Evolutionary conservation across 1,284 basidiomycete species (phyloP).

Genomic region (Sanguinoderma infundibulare): DNA sequence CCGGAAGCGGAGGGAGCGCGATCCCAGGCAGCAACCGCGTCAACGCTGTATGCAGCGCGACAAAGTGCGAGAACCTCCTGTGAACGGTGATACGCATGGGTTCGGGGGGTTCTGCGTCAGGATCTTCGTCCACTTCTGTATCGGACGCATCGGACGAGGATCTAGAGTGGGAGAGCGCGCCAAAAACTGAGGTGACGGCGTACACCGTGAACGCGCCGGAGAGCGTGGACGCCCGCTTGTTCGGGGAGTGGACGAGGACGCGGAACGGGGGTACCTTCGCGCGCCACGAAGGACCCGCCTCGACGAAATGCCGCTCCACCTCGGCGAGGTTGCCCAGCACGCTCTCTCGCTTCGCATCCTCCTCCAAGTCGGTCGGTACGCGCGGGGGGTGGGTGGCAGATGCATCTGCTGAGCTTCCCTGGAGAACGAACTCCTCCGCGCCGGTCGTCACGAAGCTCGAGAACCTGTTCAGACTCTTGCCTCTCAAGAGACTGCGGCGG

Average conservation of each 20-base stretch:
- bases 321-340: conserved; percentile 45
- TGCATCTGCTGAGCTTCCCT: conserved; percentile 46
- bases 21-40: conserved; percentile 72
- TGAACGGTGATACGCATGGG: conserved; percentile 71
- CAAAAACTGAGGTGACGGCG: conserved; percentile 76
- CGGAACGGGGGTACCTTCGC: conserved; percentile 71
- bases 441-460: conserved; percentile 85
- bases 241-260: conserved; percentile 80
- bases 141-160: conserved; percentile 32
- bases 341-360: conserved; percentile 30
- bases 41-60: conserved; percentile 74
- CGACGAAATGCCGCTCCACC: conserved; percentile 73
- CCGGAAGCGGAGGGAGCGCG: conserved; percentile 79
- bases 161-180: conserved; percentile 31
- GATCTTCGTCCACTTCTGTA: conserved; percentile 17
- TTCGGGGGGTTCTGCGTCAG: conserved; percentile 34
- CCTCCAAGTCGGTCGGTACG: conserved; percentile 29
- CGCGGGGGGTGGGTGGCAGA: conserved; percentile 15
- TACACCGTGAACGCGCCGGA: conserved; percentile 80
- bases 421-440: conserved; percentile 80
- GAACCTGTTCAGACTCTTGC: conserved; percentile 80
- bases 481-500: conserved; percentile 71
- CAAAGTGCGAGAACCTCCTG: conserved; percentile 85
- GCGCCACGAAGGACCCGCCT: conserved; percentile 77
- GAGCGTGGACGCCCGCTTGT: conserved; percentile 67